These are phyloP conservation scores for Vaccinium vitisidaea DNA, from an alignment of 148 eudicot genomes.

Conservation along the genomic window DNA sequence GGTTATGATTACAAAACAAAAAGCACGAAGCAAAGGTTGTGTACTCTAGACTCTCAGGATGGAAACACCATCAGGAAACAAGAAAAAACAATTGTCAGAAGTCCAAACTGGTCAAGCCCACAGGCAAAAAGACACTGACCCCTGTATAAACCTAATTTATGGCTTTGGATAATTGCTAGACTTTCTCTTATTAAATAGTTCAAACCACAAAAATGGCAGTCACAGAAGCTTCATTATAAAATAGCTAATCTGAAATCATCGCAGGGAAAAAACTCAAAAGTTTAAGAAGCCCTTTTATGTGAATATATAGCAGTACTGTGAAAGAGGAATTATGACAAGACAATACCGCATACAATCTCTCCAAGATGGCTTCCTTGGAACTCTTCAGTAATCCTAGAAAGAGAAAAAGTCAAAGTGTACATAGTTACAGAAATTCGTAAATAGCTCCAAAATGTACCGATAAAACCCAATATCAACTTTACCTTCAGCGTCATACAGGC, in stretches of 20 bases:
- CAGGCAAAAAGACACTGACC: background rate
- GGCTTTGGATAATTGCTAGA: background rate
- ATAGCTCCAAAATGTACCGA: slow-evolving; percentile 9
- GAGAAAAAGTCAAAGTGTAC: background rate
- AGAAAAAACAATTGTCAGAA: background rate
- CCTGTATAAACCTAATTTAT: background rate
- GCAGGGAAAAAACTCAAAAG: background rate
- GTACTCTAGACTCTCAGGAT: background rate
- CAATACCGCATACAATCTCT: slow-evolving; percentile 53
- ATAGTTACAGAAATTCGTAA: background rate
- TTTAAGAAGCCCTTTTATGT: background rate
- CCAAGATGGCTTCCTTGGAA: slow-evolving; percentile 52
- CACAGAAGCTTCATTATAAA: background rate
- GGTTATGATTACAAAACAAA: background rate
- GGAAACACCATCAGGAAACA: background rate
- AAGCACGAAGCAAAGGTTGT: background rate
- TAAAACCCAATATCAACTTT: slow-evolving; percentile 1
- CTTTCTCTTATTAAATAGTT: background rate
- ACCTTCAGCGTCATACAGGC: slow-evolving; percentile 91
- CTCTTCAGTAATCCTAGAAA: slow-evolving; percentile 76
- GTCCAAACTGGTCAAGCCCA: background rate
- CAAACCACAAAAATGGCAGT: slow-evolving; percentile 1
- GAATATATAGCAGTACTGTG: background rate
- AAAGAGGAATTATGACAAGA: background rate
- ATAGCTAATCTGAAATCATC: background rate